Percentiles rank a stretch among this genome's conserved stretches.
phyloP scores from a whole-genome alignment of 1,284 basidiomycete genomes.

The Leccinum fuscescens region DNA sequence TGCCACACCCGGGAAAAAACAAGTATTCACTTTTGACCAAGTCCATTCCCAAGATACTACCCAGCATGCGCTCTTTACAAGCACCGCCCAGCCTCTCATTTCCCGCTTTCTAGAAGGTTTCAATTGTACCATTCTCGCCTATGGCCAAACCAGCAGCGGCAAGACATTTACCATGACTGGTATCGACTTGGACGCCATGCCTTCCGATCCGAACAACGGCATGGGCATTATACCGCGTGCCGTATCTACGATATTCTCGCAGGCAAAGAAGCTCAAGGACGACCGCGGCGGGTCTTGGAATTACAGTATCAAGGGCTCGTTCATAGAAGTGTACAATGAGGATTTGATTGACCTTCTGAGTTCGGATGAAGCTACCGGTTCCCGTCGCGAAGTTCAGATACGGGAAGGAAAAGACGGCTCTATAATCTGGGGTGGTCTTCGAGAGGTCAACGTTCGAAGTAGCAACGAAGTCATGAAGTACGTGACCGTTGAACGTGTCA shows the following conservation, averaged over 20 bases:
- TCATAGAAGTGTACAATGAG: constrained; percentile 98
- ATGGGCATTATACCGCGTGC: constrained; percentile 97
- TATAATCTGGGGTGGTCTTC: constrained; percentile 95
- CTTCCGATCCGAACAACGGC: constrained; percentile 68
- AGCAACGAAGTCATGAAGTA: constrained; percentile 89
- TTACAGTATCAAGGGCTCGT: constrained; percentile 79
- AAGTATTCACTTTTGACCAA: constrained; percentile 90
- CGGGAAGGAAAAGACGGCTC: constrained; percentile 95
- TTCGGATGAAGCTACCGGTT: constrained; percentile 61
- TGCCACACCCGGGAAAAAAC: constrained; percentile 64
- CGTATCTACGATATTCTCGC: constrained; percentile 86
- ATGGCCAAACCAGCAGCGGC: constrained; percentile 96
- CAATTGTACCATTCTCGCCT: constrained; percentile 97
- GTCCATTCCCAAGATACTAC: constrained; percentile 83
- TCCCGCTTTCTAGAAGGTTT: constrained; percentile 93
- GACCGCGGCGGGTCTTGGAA: constrained; percentile 72
- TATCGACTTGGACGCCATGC: constrained; percentile 80
- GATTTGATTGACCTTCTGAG: constrained; percentile 89
- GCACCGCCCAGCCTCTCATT: constrained; percentile 82
- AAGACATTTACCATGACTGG: constrained; percentile 98
- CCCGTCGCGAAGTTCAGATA: constrained; percentile 86
- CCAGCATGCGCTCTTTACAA: constrained; percentile 83
- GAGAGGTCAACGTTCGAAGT: constrained; percentile 84
- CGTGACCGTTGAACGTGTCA: constrained; percentile 35
- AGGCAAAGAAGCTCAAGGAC: constrained; percentile 73